Evolutionary conservation across 345 rosid species (phyloP), one percentile per base, ranked within the genome.

Genomic region (Arabis alpina): DNA sequence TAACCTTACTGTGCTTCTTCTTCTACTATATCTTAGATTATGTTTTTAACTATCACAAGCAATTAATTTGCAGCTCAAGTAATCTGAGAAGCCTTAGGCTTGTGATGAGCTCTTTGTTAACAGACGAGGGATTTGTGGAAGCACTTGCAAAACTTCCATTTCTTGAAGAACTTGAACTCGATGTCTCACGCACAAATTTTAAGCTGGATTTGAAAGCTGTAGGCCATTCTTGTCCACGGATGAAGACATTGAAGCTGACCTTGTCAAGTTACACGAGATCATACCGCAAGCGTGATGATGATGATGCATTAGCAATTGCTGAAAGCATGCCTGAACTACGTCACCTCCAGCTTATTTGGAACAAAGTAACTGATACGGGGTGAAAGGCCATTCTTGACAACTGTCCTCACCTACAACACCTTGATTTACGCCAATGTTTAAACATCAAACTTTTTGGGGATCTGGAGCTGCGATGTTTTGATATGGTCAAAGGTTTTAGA

Each of bases 341-440:
- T 19, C 23, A 19, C 23, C 23, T 19, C 23, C 23, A 19, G 23
- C 23, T 19, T 19, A 14, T 82, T 3, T 83, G 87, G 25, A 90
- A 82, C 61, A 50, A 19, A 69, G 16, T 88, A 65, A 85, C 90
- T 11, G 67, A 90, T 56, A 37, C 9, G 2, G 94, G 97, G 10
- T 64, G 86, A 77, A 54, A 51, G 63, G 92, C 79, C 32, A 82
- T 90, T 64, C 86, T 88, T 3, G 77, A 85, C 3, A 58, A 79
- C 10, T 88, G 92, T 72, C 85, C 72, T 59, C 73, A 71, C 67
- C 81, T 88, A 2, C 84, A 82, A 61, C 83, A 81, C 3, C 92
- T 88, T 19, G 92, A 88, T 79, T 56, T 88, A 69, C 84, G 90
- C 49, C 72, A 74, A 23, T 88, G 90, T 75, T 79, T 63, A 70